A percentile compares a stretch with the other conserved stretches of the same genome.
phyloP scores from a whole-genome alignment of 257 asterid genomes.

The Pogostemon cablin region DNA sequence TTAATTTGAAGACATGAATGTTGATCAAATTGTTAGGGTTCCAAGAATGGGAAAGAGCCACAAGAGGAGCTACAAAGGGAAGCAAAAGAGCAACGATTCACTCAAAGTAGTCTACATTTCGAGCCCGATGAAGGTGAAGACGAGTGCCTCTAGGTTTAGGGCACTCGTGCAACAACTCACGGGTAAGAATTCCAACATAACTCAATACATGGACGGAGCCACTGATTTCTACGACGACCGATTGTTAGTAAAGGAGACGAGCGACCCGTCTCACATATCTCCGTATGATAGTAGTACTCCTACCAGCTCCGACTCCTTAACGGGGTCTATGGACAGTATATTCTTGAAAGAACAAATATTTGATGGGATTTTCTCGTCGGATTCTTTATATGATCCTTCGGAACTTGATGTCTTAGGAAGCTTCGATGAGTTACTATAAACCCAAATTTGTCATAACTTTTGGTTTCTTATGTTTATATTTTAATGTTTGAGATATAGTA shows the following conservation, averaged over 20 bases:
- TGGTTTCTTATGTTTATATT: slow-evolving; percentile 11
- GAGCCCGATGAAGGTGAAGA: slow-evolving; percentile 89
- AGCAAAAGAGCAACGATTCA: slow-evolving; percentile 30
- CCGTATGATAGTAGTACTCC: slow-evolving; percentile 36
- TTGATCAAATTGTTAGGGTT: slow-evolving; percentile 15
- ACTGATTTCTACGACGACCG: slow-evolving; percentile 26
- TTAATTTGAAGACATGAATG: slow-evolving; percentile 29
- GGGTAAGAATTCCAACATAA: slow-evolving; percentile 68
- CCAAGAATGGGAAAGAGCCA: slow-evolving; percentile 33
- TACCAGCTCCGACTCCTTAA: slow-evolving; percentile 50
- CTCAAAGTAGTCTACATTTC: slow-evolving; percentile 91
- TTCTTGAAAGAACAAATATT: slow-evolving; percentile 41
- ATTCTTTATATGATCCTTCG: slow-evolving; percentile 40
- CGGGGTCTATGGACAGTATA: slow-evolving; percentile 41
- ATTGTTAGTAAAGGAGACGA: background rate
- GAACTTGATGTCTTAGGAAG: slow-evolving; percentile 61
- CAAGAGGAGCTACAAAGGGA: slow-evolving; percentile 38
- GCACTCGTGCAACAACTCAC: slow-evolving; percentile 86
- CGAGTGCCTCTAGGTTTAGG: slow-evolving; percentile 74
- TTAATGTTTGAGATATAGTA: background rate
- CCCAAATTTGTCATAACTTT: background rate
- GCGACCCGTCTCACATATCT: slow-evolving; percentile 27
- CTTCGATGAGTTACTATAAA: slow-evolving; percentile 48
- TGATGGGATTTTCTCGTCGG: slow-evolving; percentile 37
- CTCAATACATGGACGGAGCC: slow-evolving; percentile 42